Conservation (phyloP, 352 stramenopile genomes). For the Salisapilia sapeloensis region DNA sequence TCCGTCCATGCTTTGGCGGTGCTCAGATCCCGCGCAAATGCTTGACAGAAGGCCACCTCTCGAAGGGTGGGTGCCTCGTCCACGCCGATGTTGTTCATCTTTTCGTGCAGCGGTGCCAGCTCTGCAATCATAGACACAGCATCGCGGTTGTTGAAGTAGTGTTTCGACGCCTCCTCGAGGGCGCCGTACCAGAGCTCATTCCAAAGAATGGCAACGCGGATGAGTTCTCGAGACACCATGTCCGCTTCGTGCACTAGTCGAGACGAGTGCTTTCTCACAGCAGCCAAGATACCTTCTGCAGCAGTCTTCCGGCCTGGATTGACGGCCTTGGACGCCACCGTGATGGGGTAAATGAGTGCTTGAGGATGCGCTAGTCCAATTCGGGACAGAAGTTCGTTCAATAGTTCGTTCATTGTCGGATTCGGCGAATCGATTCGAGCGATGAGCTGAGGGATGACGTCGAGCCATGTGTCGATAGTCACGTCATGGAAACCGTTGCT, state of each 20-base stretch:
- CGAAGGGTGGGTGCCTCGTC: constrained; percentile 70
- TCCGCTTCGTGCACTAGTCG: constrained; percentile 95
- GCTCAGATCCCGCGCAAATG: constrained; percentile 88
- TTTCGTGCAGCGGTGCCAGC: constrained; percentile 87
- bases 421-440: constrained; percentile 80
- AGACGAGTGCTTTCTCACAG: constrained; percentile 89
- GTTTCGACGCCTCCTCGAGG: constrained; percentile 95
- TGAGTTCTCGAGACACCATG: constrained; percentile 94
- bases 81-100: constrained; percentile 62
- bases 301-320: constrained; percentile 81
- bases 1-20: constrained; percentile 74
- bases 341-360: constrained; percentile 98
- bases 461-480: constrained; percentile 96
- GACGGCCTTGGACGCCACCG: constrained; percentile 92
- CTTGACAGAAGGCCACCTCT: constrained; percentile 73
- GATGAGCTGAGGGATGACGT: constrained; percentile 97
- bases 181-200: constrained; percentile 97
- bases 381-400: constrained; percentile 81
- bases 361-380: constrained; percentile 94
- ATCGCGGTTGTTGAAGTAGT: constrained; percentile 97
- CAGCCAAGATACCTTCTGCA: constrained; percentile 91
- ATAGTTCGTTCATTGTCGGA: constrained; percentile 55
- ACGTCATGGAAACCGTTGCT: constrained; percentile 84
- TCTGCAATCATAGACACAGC: constrained; percentile 94
- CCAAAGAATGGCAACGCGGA: constrained; percentile 98